phyloP scores from a whole-genome alignment of 2,329 filamentous ascomycete species.

The Colletotrichum tropicicola region DNA sequence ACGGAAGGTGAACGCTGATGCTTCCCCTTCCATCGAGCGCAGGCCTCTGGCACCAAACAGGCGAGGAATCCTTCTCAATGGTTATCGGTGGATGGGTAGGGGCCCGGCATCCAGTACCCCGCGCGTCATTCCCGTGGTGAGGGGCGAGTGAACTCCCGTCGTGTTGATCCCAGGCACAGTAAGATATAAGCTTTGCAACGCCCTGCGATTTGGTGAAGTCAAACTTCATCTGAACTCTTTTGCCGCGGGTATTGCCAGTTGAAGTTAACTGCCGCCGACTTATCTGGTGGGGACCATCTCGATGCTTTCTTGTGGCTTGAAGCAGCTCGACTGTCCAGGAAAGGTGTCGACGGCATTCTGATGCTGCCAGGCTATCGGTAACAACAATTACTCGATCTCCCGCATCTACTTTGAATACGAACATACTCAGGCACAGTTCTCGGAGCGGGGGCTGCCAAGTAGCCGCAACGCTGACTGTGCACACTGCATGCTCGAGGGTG shows the following conservation, averaged over 20 bases:
- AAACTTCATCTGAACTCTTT: background rate
- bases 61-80: background rate
- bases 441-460: background rate
- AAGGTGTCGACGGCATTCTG: background rate
- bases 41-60: background rate
- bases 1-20: background rate
- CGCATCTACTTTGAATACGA: too few species aligned
- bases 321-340: background rate
- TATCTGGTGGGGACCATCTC: background rate
- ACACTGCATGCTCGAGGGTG: background rate
- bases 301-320: background rate
- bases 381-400: too few species aligned
- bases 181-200: too few species aligned
- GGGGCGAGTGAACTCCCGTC: background rate
- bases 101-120: conserved; percentile 2
- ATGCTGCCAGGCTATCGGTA: background rate
- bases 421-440: background rate
- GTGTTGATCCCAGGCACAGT: too few species aligned
- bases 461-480: conserved; percentile 13
- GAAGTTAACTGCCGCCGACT: too few species aligned
- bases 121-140: background rate
- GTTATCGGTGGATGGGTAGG: background rate
- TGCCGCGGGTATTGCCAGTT: too few species aligned
- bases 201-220: too few species aligned
- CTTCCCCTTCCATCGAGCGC: background rate